phyloP scores from a whole-genome alignment of 2,329 filamentous ascomycete genomes.

The Fusarium sp. region DNA sequence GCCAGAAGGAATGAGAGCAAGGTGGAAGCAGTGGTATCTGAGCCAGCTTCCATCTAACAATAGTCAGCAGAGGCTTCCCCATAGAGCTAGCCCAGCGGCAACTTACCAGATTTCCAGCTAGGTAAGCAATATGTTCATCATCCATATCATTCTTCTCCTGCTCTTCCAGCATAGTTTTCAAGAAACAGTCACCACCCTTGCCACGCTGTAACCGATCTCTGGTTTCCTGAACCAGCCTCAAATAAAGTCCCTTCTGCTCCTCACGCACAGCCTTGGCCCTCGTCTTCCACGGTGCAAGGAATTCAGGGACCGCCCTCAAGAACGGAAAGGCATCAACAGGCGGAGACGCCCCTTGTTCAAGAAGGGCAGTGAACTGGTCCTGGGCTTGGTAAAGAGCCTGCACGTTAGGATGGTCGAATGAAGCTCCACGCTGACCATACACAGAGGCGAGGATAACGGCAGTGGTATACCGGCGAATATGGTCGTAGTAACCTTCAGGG shows the following conservation, averaged over 20 bases:
- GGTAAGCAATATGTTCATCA: constrained; percentile 11
- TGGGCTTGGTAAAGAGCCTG: constrained; percentile 42
- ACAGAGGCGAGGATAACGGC: constrained; percentile 45
- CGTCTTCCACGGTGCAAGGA: constrained; percentile 42
- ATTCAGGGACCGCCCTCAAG: constrained; percentile 38
- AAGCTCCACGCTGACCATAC: constrained; percentile 34
- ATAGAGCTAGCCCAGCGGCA: neutral
- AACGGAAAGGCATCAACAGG: constrained; percentile 46
- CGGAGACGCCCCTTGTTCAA: constrained; percentile 46
- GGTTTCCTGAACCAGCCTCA: constrained; percentile 2
- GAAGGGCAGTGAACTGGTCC: constrained; percentile 39
- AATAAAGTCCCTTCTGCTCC: constrained; percentile 39
- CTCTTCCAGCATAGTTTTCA: neutral
- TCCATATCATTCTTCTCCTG: constrained; percentile 11
- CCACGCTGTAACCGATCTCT: constrained; percentile 6
- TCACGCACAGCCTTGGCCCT: constrained; percentile 37
- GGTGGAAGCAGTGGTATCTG: constrained; percentile 43
- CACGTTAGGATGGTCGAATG: constrained; percentile 18
- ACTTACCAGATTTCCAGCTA: constrained; percentile 3
- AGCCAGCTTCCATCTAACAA: constrained; percentile 44
- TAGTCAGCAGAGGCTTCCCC: neutral
- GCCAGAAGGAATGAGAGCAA: constrained; percentile 40
- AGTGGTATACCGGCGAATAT: constrained; percentile 44
- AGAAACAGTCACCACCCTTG: constrained; percentile 9
- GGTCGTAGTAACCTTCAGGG: constrained; percentile 27